Percentiles rank a stretch among this genome's conserved stretches.
phyloP scores from a whole-genome alignment of 208 protist genomes.

The Trypanosoma mega region DNA sequence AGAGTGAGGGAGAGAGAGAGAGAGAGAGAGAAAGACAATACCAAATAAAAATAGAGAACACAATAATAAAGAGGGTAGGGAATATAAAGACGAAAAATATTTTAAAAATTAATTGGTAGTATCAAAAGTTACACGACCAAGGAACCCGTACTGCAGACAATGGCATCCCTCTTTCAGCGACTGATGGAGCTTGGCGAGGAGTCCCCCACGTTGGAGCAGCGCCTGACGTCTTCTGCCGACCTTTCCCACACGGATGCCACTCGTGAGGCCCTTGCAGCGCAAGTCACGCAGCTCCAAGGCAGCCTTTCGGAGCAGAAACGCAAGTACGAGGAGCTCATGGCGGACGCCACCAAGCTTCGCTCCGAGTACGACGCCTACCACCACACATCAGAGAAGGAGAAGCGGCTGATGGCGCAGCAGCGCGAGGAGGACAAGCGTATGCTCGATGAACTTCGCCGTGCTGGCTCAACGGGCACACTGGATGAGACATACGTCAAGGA shows the following conservation, averaged over 20 bases:
- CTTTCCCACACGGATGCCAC: not conserved
- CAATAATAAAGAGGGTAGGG: too few relatives aligned
- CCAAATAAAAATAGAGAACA: too few relatives aligned
- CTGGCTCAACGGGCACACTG: constrained; percentile 25
- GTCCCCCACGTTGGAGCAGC: not conserved
- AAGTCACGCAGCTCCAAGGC: constrained; percentile 21
- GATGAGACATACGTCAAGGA: constrained; percentile 33
- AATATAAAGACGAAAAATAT: too few relatives aligned
- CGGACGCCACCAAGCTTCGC: constrained; percentile 25
- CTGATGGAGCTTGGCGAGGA: constrained; percentile 30
- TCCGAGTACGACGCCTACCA: constrained; percentile 40
- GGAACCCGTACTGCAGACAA: not conserved
- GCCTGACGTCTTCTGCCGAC: constrained; percentile 1
- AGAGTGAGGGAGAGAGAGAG: too few relatives aligned
- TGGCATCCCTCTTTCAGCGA: constrained; percentile 22
- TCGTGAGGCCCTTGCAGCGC: constrained; percentile 2
- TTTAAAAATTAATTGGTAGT: too few relatives aligned
- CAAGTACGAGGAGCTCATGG: constrained; percentile 34
- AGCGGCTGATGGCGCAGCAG: constrained; percentile 26
- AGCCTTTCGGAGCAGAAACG: constrained; percentile 27
- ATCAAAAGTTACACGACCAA: not conserved
- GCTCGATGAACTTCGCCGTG: constrained; percentile 39
- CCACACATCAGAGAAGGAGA: constrained; percentile 20
- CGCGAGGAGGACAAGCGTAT: constrained; percentile 30
- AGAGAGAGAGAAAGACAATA: too few relatives aligned